phyloP scores from a whole-genome alignment of 768 basidiomycete genomes.

The Tephrocybe sp. region DNA sequence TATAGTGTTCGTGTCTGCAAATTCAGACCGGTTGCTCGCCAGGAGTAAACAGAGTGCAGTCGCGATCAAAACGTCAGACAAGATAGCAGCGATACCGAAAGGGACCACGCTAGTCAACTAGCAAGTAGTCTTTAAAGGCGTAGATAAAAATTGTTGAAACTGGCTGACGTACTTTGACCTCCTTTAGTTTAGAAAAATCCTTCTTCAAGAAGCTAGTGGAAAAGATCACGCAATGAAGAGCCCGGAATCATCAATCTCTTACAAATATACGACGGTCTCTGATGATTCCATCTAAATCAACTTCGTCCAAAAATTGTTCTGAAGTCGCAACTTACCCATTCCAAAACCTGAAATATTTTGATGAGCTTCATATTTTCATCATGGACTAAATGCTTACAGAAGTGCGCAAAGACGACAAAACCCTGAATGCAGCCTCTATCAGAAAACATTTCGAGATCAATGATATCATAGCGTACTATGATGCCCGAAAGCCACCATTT shows the following conservation, averaged over 20 bases:
- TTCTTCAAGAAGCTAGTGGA: slow-evolving; percentile 37
- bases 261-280: slow-evolving; percentile 42
- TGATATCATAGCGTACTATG: slow-evolving; percentile 25
- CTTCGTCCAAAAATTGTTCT: not conserved
- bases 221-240: not conserved
- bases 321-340: slow-evolving; percentile 30
- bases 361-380: not conserved
- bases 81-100: slow-evolving; percentile 42
- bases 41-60: slow-evolving; percentile 41
- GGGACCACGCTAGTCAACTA: slow-evolving; percentile 40
- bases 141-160: not conserved
- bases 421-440: slow-evolving; percentile 15
- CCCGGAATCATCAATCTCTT: slow-evolving; percentile 7
- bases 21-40: slow-evolving; percentile 38
- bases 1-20: slow-evolving; percentile 40
- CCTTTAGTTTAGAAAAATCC: slow-evolving; percentile 32
- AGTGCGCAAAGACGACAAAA: slow-evolving; percentile 38
- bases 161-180: slow-evolving; percentile 31
- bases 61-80: slow-evolving; percentile 49
- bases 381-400: slow-evolving; percentile 28
- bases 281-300: not conserved
- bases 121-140: not conserved
- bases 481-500: slow-evolving; percentile 37
- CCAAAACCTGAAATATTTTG: slow-evolving; percentile 33
- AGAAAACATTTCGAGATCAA: not conserved